Evolutionary conservation across 2,329 filamentous ascomycete species (phyloP).

Genomic region (Neofusicoccum umdonicola): DNA sequence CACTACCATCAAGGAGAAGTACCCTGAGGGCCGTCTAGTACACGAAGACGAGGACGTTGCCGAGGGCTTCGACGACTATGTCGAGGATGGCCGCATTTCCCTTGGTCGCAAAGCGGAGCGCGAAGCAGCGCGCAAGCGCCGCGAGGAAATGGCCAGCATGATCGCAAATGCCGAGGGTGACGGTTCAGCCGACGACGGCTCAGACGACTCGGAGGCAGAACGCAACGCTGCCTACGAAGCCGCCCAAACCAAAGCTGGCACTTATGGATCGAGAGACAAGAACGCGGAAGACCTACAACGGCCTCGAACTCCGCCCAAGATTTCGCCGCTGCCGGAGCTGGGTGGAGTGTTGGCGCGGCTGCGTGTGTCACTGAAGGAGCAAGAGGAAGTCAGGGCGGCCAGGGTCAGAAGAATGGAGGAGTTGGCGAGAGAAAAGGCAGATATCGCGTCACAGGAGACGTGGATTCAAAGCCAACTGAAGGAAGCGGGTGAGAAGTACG

Average conservation of each 20-base stretch:
- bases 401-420: conserved; percentile 65
- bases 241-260: conserved; percentile 81
- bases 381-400: conserved; percentile 58
- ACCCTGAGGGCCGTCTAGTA: conserved; percentile 68
- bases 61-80: conserved; percentile 90
- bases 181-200: conserved; percentile 66
- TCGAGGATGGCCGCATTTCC: conserved; percentile 77
- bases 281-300: conserved; percentile 42
- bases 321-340: conserved; percentile 75
- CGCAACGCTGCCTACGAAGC: conserved; percentile 79
- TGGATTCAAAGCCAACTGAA: conserved; percentile 80
- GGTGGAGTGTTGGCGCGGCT: conserved; percentile 65
- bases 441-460: conserved; percentile 67
- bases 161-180: conserved; percentile 75
- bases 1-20: conserved; percentile 53
- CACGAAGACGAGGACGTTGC: conserved; percentile 88
- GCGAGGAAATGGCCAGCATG: conserved; percentile 76
- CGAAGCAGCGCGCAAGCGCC: conserved; percentile 63
- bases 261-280: conserved; percentile 59
- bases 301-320: conserved; percentile 64
- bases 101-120: conserved; percentile 76
- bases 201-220: conserved; percentile 62
- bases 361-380: conserved; percentile 58
- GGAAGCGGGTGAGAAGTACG: conserved; percentile 73
- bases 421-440: conserved; percentile 65